Evolutionary conservation across 2,329 filamentous ascomycete genomes (phyloP).

Genomic region (Ophiostoma tasmaniense): DNA sequence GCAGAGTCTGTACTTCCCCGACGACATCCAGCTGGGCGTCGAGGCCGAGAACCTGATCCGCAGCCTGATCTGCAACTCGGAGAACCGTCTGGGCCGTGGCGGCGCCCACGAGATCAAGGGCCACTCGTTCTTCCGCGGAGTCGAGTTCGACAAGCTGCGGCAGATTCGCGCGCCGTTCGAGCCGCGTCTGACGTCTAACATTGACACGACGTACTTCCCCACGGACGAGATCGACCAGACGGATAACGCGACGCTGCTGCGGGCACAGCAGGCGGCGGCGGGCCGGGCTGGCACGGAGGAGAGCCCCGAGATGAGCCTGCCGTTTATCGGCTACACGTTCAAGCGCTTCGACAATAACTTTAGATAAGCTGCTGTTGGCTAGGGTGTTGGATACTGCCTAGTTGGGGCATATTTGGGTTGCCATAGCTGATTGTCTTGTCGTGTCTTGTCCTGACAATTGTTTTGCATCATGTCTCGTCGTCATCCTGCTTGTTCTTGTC

Average conservation of each 20-base stretch:
- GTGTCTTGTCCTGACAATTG: not conserved
- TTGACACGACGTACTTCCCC: constrained; percentile 97
- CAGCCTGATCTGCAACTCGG: constrained; percentile 87
- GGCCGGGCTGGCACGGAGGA: constrained; percentile 55
- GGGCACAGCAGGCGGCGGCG: constrained; percentile 66
- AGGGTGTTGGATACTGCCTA: not conserved
- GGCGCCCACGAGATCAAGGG: constrained; percentile 87
- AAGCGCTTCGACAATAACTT: constrained; percentile 83
- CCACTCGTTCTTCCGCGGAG: constrained; percentile 93
- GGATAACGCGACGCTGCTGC: constrained; percentile 79
- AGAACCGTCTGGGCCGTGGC: constrained; percentile 79
- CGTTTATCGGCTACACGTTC: constrained; percentile 95
- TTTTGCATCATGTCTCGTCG: not conserved
- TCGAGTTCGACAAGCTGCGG: constrained; percentile 87
- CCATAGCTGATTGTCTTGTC: not conserved
- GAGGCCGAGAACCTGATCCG: constrained; percentile 90
- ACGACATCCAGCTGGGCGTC: constrained; percentile 78
- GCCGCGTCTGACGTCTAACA: constrained; percentile 82
- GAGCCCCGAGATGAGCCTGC: constrained; percentile 87
- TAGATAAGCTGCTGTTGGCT: constrained; percentile 31
- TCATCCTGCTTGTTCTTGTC: not conserved
- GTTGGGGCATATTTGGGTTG: not conserved
- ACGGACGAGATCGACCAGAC: constrained; percentile 98
- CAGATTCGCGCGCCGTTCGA: constrained; percentile 94
- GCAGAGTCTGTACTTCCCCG: constrained; percentile 90